These are phyloP conservation scores for Vigna trinervia DNA, from an alignment of 306 rosid genomes.

Conservation along the genomic window DNA sequence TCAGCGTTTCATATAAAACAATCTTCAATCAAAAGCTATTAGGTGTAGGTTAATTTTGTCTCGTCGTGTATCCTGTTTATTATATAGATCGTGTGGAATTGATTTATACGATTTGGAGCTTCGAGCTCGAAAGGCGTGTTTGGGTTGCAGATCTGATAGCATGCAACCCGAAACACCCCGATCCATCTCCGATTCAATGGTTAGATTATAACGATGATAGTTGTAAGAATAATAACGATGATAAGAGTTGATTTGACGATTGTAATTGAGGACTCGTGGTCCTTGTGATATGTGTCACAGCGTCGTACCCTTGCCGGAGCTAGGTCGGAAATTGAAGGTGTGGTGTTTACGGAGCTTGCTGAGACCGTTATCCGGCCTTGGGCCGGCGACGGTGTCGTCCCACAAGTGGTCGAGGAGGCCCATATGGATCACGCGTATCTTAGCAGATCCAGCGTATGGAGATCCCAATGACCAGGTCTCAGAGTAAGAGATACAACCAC, in stretches of 20 bases:
- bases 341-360: conserved; percentile 82
- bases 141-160: conserved; percentile 34
- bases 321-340: conserved; percentile 51
- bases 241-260: conserved; percentile 26
- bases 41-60: background rate
- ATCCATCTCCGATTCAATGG: conserved; percentile 17
- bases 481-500: conserved; percentile 12
- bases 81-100: background rate
- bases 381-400: conserved; percentile 99
- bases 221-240: background rate
- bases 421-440: conserved; percentile 56
- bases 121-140: background rate
- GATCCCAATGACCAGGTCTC: conserved; percentile 26
- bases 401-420: conserved; percentile 94
- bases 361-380: conserved; percentile 84
- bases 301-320: conserved; percentile 71
- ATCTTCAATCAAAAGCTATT: background rate
- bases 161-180: conserved; percentile 25
- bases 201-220: conserved; percentile 18
- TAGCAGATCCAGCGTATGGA: conserved; percentile 47
- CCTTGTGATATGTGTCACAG: conserved; percentile 19
- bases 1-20: background rate
- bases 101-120: conserved; percentile 12
- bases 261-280: background rate
- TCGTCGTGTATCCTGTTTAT: background rate